Conservation (phyloP, 2,329 filamentous ascomycete genomes). For the Colletotrichum melonis region DNA sequence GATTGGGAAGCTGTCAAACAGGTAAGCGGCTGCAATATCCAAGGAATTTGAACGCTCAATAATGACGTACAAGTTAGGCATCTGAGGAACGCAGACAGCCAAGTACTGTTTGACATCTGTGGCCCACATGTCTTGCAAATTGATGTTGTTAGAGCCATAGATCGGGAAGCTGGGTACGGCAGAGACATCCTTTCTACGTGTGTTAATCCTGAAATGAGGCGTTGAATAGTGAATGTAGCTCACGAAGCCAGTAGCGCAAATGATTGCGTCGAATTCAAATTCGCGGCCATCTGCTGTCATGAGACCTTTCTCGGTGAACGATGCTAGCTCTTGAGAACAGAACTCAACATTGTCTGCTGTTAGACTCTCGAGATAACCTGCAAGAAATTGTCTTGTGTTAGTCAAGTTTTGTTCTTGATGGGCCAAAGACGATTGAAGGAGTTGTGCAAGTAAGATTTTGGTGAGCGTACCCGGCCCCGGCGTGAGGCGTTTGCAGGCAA, state of each 20-base stretch:
- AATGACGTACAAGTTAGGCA: neutral
- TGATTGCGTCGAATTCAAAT: neutral
- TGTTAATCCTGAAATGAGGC: neutral
- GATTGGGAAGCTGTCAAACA: neutral
- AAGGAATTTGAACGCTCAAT: accelerated
- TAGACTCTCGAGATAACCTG: conserved; percentile 3
- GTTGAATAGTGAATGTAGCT: neutral
- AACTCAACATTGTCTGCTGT: conserved; percentile 5
- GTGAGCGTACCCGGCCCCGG: neutral
- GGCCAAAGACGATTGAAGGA: neutral
- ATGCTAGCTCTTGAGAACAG: neutral
- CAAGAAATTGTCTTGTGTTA: neutral
- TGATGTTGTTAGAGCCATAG: neutral
- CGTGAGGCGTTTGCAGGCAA: conserved; percentile 1
- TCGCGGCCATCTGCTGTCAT: neutral
- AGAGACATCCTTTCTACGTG: neutral
- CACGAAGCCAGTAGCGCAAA: conserved; percentile 19
- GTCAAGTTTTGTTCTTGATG: neutral
- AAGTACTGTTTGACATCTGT: neutral
- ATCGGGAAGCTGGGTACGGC: neutral
- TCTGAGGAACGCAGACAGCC: neutral
- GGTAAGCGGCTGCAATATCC: neutral
- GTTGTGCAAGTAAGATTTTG: neutral
- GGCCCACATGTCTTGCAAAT: conserved; percentile 1
- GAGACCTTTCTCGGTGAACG: neutral